These are phyloP conservation scores for Euptelea pleiosperma DNA, from an alignment of 164 flowering plant genomes.

Conservation along the genomic window DNA sequence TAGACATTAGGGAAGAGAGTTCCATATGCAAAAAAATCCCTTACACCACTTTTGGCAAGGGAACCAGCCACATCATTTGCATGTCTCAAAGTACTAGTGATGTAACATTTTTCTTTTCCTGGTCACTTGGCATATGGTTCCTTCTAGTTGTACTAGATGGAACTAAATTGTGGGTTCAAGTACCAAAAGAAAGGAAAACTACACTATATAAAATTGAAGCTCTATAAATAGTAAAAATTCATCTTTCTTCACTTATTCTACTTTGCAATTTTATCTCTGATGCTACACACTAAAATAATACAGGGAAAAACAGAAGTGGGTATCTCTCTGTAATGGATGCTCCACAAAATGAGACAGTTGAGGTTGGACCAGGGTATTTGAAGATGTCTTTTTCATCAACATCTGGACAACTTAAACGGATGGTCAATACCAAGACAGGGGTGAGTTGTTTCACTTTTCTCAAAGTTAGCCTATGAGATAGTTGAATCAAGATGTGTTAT, in stretches of 20 bases:
- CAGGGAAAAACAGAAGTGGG: constrained; percentile 29
- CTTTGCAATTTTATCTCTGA: not conserved
- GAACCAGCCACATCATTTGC: not conserved
- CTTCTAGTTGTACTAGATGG: not conserved
- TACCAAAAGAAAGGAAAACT: not conserved
- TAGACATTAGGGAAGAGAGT: too few relatives aligned
- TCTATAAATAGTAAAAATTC: not conserved
- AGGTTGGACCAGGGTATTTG: constrained; percentile 75
- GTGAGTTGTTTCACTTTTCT: constrained; percentile 35
- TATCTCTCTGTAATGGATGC: constrained; percentile 18
- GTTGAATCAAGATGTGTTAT: too few relatives aligned
- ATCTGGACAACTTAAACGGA: constrained; percentile 64
- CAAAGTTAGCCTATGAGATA: too few relatives aligned
- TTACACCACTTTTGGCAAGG: not conserved
- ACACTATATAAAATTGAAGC: not conserved
- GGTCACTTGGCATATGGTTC: too few relatives aligned
- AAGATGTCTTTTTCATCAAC: constrained; percentile 63
- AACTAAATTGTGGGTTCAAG: not conserved
- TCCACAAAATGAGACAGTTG: constrained; percentile 47
- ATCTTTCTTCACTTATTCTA: not conserved
- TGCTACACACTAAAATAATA: constrained; percentile 6
- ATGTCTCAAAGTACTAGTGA: not conserved
- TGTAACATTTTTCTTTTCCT: not conserved
- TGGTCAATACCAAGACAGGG: constrained; percentile 58
- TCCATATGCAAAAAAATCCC: not conserved